Percentiles rank a stretch among this genome's conserved stretches.
phyloP scores from a whole-genome alignment of 1,284 basidiomycete genomes.

The Marasmius sp. region DNA sequence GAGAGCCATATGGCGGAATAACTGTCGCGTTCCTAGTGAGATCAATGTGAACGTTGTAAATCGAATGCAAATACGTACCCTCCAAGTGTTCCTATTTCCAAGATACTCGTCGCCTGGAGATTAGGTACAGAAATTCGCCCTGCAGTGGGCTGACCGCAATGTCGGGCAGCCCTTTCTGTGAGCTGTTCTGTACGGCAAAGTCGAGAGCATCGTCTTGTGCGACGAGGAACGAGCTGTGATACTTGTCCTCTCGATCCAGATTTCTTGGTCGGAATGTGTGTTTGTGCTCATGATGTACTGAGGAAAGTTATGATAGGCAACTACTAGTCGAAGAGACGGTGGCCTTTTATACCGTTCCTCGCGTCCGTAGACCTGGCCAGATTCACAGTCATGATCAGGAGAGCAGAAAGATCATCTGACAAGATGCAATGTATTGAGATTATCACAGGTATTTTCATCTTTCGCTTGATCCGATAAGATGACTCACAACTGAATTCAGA shows the following conservation, averaged over 20 bases:
- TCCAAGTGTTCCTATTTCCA: constrained; percentile 65
- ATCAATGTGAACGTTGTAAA: neutral
- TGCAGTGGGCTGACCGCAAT: constrained; percentile 57
- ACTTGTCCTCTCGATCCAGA: constrained; percentile 33
- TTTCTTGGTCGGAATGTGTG: neutral
- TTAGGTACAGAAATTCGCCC: constrained; percentile 55
- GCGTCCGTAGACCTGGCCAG: too few species aligned
- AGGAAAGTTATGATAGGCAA: neutral
- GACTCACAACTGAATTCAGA: too few species aligned
- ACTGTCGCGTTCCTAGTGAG: constrained; percentile 26
- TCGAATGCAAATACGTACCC: constrained; percentile 38
- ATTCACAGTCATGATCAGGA: too few species aligned
- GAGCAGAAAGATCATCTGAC: too few species aligned
- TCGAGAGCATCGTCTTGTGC: constrained; percentile 44
- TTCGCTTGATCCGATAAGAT: too few species aligned
- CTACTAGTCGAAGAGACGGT: too few species aligned
- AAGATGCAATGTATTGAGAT: too few species aligned
- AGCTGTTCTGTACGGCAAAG: constrained; percentile 39
- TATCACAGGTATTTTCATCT: too few species aligned
- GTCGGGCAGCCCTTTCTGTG: constrained; percentile 44
- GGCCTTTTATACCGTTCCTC: too few species aligned
- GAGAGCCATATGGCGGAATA: constrained; percentile 64
- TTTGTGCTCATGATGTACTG: too few species aligned
- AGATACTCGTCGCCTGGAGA: constrained; percentile 51
- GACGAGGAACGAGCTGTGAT: constrained; percentile 58